Evolutionary conservation across 2,329 filamentous ascomycete species (phyloP), one percentile per base, ranked within the genome.

Genomic region (Pseudogymnoascus sp.): DNA sequence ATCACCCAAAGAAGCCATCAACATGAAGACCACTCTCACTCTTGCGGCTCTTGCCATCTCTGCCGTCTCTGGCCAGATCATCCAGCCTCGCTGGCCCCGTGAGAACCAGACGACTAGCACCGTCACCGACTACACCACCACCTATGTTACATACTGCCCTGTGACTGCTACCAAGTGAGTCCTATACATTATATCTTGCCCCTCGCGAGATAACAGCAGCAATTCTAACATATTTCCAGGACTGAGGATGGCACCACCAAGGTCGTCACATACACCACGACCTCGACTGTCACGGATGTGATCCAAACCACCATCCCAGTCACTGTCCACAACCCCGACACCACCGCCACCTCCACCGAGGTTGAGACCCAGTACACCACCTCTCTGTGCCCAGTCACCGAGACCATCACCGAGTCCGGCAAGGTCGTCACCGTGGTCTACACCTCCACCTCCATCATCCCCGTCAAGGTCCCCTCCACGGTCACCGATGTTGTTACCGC

Each of bases 311-410:
- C 64, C n/a, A 44, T 62, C 4, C 63, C 53, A 38, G 36, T 42
- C 53, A 62, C 53, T 36, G 7, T 44, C 61, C n/a, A 67, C 4
- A 72, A 74, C 15, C 74, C 74, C 67, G 74, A 72, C 15, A 73
- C 71, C 1, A 66, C 65, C 9, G 62, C 68, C 23, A 71, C 70
- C 10, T 75, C 33, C 5, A 36, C 62, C 28, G 40, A 47, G 11
- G 28, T 44, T 15, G 60, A 44, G 38, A 31, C 19, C 4, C 9
- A 44, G 11, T 38, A 8, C 71, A 73, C 40, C 36, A 82, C 79
- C 13, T 75, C 73, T 15, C 71, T 80, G 13, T 79, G 77, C 70
- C 77, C 78, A 8, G 69, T 81, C 13, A 81, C 79, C 1, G 73
- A 78, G 68, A 78, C 77, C 57, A 76, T 76, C 70, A 79, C 77